These are phyloP conservation scores for Leccinum imitatum DNA, from an alignment of 768 basidiomycete genomes.

Conservation along the genomic window DNA sequence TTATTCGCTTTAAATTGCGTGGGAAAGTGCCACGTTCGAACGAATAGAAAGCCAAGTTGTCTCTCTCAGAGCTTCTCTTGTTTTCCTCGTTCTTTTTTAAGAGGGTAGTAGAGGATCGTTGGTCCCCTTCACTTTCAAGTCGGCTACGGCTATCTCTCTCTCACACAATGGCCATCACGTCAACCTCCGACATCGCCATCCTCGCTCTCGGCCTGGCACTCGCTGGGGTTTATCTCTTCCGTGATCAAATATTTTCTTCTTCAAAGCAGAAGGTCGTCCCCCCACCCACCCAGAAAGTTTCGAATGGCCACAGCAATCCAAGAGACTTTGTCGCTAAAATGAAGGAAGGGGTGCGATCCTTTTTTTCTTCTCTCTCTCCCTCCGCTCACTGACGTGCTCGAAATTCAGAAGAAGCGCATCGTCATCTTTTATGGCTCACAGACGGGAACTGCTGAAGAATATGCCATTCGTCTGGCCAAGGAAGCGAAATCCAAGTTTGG, in stretches of 20 bases:
- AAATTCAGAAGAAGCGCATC: slow-evolving; percentile 84
- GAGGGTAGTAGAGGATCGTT: neutral
- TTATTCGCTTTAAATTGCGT: slow-evolving; percentile 20
- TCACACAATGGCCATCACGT: slow-evolving; percentile 54
- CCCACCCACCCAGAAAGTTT: slow-evolving; percentile 39
- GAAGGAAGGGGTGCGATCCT: slow-evolving; percentile 76
- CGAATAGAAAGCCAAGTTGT: slow-evolving; percentile 12
- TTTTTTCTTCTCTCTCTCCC: slow-evolving; percentile 1
- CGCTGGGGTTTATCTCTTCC: slow-evolving; percentile 79
- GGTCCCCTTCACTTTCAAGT: neutral
- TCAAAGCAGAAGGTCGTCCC: slow-evolving; percentile 61
- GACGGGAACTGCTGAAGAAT: slow-evolving; percentile 98
- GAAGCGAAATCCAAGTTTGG: slow-evolving; percentile 97
- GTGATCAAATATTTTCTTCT: slow-evolving; percentile 71
- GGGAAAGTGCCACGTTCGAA: slow-evolving; percentile 42
- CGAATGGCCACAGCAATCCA: slow-evolving; percentile 81
- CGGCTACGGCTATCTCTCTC: neutral
- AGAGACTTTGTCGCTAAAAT: slow-evolving; percentile 93
- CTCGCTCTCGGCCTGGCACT: slow-evolving; percentile 72
- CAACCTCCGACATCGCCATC: slow-evolving; percentile 71
- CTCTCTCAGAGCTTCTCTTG: slow-evolving; percentile 17
- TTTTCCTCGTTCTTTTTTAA: slow-evolving; percentile 7
- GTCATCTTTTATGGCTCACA: slow-evolving; percentile 99
- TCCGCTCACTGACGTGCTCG: slow-evolving; percentile 2
- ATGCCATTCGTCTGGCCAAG: slow-evolving; percentile 95